These are phyloP conservation scores for Vanderwaltozyma polyspora DNA, from an alignment of 805 yeast species.

Conservation along the genomic window DNA sequence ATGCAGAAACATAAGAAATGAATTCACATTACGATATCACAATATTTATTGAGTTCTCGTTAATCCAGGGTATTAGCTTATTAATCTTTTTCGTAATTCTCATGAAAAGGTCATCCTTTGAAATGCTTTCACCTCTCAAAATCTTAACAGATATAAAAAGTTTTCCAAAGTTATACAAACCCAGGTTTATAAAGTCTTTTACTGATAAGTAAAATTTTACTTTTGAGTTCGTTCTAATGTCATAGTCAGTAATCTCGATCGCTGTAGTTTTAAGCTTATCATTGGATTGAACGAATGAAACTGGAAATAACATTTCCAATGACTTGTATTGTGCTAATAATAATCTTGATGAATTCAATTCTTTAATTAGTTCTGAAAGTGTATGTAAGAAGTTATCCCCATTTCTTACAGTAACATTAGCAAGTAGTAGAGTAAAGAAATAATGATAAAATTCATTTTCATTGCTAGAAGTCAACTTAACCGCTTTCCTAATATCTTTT, in stretches of 20 bases:
- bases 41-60: constrained; percentile 5
- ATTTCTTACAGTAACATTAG: not conserved
- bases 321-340: constrained; percentile 8
- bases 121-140: constrained; percentile 2
- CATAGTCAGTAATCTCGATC: constrained; percentile 10
- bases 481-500: not conserved
- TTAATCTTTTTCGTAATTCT: constrained; percentile 6
- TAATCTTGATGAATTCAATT: constrained; percentile 4
- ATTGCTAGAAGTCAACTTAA: not conserved
- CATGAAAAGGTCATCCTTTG: constrained; percentile 3
- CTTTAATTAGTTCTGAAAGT: not conserved
- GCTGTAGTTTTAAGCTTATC: not conserved
- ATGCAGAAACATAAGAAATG: too few species aligned
- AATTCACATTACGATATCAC: not conserved
- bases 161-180: constrained; percentile 1
- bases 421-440: not conserved
- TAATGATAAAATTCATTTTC: not conserved
- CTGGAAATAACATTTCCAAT: constrained; percentile 12
- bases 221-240: constrained; percentile 7
- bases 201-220: constrained; percentile 7
- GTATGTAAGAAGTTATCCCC: not conserved
- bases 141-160: constrained; percentile 5
- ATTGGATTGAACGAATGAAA: constrained; percentile 1
- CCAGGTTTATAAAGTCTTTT: constrained; percentile 7
- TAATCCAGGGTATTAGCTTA: constrained; percentile 14